Evolutionary conservation across 2,329 filamentous ascomycete species (phyloP).

Genomic region (Botrytis hyacinthi): DNA sequence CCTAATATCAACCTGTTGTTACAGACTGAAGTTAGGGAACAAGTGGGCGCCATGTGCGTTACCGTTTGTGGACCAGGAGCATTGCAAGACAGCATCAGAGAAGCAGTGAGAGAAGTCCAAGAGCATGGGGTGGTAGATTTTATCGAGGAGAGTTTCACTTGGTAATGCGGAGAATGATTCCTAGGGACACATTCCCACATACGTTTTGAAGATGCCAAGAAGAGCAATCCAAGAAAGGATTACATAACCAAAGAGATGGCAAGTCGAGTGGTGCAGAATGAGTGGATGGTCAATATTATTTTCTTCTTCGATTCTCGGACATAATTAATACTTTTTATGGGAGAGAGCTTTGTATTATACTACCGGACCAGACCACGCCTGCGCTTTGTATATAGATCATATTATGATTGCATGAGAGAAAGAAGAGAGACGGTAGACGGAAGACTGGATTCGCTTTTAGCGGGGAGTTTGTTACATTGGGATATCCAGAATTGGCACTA

Average conservation of each 20-base stretch:
- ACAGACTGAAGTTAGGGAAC: slow-evolving; percentile 74
- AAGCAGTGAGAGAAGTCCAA: slow-evolving; percentile 63
- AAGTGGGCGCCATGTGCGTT: slow-evolving; percentile 85
- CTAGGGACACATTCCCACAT: not conserved
- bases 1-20: slow-evolving; percentile 81
- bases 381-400: slow-evolving; percentile 11
- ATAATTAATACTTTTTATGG: not conserved
- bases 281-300: not conserved
- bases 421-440: not conserved
- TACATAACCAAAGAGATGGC: not conserved
- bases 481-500: not conserved
- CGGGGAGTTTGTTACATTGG: slow-evolving; percentile 8
- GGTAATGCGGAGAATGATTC: slow-evolving; percentile 27
- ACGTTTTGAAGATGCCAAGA: not conserved
- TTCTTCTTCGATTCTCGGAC: slow-evolving; percentile 1
- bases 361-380: not conserved
- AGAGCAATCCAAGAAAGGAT: not conserved
- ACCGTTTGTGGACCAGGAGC: slow-evolving; percentile 75
- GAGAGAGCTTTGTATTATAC: not conserved
- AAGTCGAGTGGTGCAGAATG: not conserved
- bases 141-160: slow-evolving; percentile 72
- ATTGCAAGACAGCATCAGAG: slow-evolving; percentile 72
- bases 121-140: slow-evolving; percentile 66
- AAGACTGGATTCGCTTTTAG: slow-evolving; percentile 6
- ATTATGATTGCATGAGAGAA: slow-evolving; percentile 14